Evolutionary conservation across 83 land plant species (phyloP), one percentile per base, ranked within the genome.

Genomic region (Picea abies): DNA sequence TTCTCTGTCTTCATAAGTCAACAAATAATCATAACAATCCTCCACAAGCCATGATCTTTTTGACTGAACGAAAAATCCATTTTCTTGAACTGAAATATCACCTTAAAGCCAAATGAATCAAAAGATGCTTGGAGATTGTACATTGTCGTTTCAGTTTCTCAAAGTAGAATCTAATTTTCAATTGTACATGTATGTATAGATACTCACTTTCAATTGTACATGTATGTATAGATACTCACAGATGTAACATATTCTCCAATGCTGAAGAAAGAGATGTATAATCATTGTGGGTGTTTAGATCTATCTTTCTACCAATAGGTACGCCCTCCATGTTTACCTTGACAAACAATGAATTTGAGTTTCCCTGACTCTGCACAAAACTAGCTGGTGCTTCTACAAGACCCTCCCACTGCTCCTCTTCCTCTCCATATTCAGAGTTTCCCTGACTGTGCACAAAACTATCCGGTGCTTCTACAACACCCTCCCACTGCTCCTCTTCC

Each of bases 1-100:
- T 76, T 92, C 94, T 44, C 85, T 91, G 76, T 92, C 94, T 63
- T 92, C 94, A 79, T 92, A 90, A 11, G 92, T 90, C 23, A 88
- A 85, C 4, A 92, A 92, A 85, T 85, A 35, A 35, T 35, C 37
- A 35, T 0, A 35, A 3, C 37, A 35, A 35, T 35, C 37, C 37
- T 35, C 37, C 49, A 47, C 49, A 47, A 47, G 49, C 49, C 49
- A 47, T 0, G 49, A 47, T 7, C 9, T 7, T 47, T 47, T 47
- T 47, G 49, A 47, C 49, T 47, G 49, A 6, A 7, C 49, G 49
- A 47, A 47, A 47, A 47, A 7, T 47, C 49, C 49, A 47, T 47
- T 47, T 47, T 47, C 49, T 47, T 47, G 49, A 47, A 47, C 49
- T 47, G 49, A 0, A 6, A 47, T 9, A 47, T 47, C 49, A 47